Evolutionary conservation across 139 green algal genomes (phyloP).

Genomic region (Micractinium conductrix): DNA sequence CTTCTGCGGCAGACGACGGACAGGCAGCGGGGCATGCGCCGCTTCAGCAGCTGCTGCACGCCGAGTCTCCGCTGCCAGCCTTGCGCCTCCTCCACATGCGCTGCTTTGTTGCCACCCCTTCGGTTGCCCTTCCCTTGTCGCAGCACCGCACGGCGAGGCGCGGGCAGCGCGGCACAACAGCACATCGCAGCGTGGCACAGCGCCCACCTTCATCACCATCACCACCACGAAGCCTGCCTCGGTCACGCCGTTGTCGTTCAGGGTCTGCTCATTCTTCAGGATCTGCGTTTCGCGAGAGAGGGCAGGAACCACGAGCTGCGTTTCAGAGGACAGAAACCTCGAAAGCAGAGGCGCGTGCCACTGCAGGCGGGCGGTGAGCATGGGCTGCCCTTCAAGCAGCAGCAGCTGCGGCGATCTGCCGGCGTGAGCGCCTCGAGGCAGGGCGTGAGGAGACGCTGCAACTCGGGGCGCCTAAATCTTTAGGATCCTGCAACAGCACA

Average conservation of each 20-base stretch:
- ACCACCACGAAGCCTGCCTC: slow-evolving; percentile 94
- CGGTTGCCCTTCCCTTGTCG: too few relatives aligned
- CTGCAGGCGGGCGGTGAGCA: background rate
- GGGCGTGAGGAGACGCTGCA: background rate
- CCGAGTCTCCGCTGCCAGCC: too few relatives aligned
- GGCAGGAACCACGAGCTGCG: background rate
- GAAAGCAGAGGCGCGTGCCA: background rate
- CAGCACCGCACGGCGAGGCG: too few relatives aligned
- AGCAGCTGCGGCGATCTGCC: too few relatives aligned
- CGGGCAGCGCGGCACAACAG: too few relatives aligned
- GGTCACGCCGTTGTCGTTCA: slow-evolving; percentile 78
- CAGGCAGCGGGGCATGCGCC: too few relatives aligned
- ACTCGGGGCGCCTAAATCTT: background rate
- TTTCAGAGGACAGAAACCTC: background rate
- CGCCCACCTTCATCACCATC: slow-evolving; percentile 84
- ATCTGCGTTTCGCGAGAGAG: slow-evolving; percentile 71
- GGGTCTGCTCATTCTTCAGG: slow-evolving; percentile 84
- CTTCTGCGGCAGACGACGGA: too few relatives aligned
- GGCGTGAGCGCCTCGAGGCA: too few relatives aligned
- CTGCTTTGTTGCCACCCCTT: too few relatives aligned
- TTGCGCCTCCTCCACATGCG: too few relatives aligned
- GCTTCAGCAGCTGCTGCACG: too few relatives aligned
- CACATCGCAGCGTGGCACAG: too few relatives aligned
- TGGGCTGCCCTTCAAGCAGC: background rate
- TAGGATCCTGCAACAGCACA: background rate